Evolutionary conservation across 495 filamentous ascomycete species (phyloP), one percentile per base, ranked within the genome.

Genomic region (Penicillium samsonianum): DNA sequence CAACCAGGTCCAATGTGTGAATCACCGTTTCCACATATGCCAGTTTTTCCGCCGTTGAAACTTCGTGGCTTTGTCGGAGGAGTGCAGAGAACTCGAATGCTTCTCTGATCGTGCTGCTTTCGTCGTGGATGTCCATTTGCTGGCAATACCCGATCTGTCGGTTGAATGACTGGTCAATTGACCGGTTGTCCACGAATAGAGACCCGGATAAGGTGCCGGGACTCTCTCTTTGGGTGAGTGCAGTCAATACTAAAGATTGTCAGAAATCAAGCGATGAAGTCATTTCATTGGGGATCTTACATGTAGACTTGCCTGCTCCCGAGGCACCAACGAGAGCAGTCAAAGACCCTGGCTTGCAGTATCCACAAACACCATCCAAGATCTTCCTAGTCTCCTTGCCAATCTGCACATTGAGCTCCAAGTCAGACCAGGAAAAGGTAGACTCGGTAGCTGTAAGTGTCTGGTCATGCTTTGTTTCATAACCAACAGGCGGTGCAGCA

Each of bases 71-170:
- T 65, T 96, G 92, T 37, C 92, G 83, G 6, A 96, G 78, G 43
- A 90, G 79, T 30, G 92, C 92, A 16, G 89, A 92, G 63, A 96
- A 96, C 51, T 88, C 83, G 11, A 96, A 82, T 2, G 92, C 92
- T 71, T 95, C 92, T 14, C 90, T 85, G 26, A 96, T 87, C 4
- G 90, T 96, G 47, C 87, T 82, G 0, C 86, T 87, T 11, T 86
- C 78, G 52, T 93, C 89, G 64, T 95, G 92, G n/a, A 94, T 81
- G 63, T 96, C 92, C 62, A 90, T 83, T 60, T 96, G 92, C 63
- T 96, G 88, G 20, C 88, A 91, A 65, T 93, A 96, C 9, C 83
- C 84, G 0, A 90, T 93, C 12, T 86, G 85, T 31, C 90, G 82
- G 67, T 95, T 91, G 72, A 92, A 94, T 25, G 85, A 82, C 37